phyloP scores from a whole-genome alignment of 352 stramenopile species.

The Globisporangium uncinulatum region DNA sequence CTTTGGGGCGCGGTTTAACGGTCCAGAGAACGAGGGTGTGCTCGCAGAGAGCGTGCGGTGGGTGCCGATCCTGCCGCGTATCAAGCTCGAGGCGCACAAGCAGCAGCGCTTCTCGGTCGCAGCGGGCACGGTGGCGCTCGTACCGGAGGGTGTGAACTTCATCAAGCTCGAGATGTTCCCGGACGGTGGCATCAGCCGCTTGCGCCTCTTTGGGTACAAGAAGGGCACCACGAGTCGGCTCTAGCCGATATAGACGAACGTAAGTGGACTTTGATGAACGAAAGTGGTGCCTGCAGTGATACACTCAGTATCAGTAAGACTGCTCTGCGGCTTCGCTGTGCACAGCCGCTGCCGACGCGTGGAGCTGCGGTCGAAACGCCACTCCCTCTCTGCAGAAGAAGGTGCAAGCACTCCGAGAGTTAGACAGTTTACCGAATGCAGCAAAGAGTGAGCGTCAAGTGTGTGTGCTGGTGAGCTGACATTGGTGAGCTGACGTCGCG shows the following conservation, averaged over 20 bases:
- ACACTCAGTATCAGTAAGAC: slow-evolving; percentile 17
- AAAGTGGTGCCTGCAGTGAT: no score
- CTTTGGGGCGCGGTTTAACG: slow-evolving; percentile 59
- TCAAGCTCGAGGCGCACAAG: slow-evolving; percentile 80
- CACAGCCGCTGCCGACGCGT: neutral
- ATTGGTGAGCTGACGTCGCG: no score
- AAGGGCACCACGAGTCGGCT: slow-evolving; percentile 27
- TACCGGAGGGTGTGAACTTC: slow-evolving; percentile 80
- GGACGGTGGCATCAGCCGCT: slow-evolving; percentile 90
- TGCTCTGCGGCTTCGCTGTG: slow-evolving; percentile 18
- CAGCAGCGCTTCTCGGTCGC: slow-evolving; percentile 82
- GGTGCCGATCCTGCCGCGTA: slow-evolving; percentile 81
- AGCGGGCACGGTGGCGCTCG: slow-evolving; percentile 47
- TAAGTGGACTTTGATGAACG: neutral
- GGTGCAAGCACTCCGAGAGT: neutral
- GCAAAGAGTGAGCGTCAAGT: neutral
- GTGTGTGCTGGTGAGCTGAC: neutral
- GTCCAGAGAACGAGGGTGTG: slow-evolving; percentile 24
- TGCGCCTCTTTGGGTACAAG: slow-evolving; percentile 83
- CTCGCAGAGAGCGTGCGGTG: slow-evolving; percentile 53
- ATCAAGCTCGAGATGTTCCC: slow-evolving; percentile 92
- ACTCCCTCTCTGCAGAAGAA: slow-evolving; percentile 24
- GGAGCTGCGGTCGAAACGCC: slow-evolving; percentile 28
- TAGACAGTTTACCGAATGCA: neutral
- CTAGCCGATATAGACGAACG: slow-evolving; percentile 7